Base-by-base conservation (phyloP, 1,284 basidiomycete genomes). In the Naganishia sp. region DNA sequence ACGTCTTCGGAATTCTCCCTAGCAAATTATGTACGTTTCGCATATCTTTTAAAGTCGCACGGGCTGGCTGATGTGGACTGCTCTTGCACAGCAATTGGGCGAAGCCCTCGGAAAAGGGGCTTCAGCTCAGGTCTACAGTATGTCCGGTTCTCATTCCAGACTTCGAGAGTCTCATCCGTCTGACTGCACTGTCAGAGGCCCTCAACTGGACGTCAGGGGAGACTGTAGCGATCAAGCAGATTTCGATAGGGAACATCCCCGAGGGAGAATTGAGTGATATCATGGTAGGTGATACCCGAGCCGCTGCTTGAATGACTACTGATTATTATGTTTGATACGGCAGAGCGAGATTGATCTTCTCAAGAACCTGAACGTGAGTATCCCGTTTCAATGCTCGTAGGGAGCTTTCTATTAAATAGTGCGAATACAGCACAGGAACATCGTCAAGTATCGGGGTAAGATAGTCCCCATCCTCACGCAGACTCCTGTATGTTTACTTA, bases 201-300 rank as follows among this genome's bases (percentile, higher is more conserved):
- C 84, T 99, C 77, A 98, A 98, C 77, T 97, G 92, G 88, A 89
- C 89, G 44, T 96, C 92, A 28, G 94, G 94, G 55, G 94, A 96
- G 82, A 94, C 93, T 1, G 93, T 96, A 42, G 93, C 93, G 7
- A 89, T 94, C 75, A 98, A 95, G 84, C 93, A 92, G 79, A 94
- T 94, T 75, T 89, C 92, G 74, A 82, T 99, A 68, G 88, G 87
- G 77, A 93, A 93, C 78, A 94, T 99, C 67, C 92, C 94, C 1
- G 90, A 56, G 36, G 86, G 88, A 55, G 92, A 96, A 76, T 85
- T 98, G 59, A 89, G 90, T 23, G 94, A 98, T 79, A 97, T 99
- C 76, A 98, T 98, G 95, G 92, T 69, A 13, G 48, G 68, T 49
- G 36, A 23, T 21, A n/a, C 25, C 23, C 6, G 6, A 23, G 16